These are phyloP conservation scores for Rhipidocladum racemiflorum DNA, from an alignment of 176 grass and related monocot species.

Conservation along the genomic window DNA sequence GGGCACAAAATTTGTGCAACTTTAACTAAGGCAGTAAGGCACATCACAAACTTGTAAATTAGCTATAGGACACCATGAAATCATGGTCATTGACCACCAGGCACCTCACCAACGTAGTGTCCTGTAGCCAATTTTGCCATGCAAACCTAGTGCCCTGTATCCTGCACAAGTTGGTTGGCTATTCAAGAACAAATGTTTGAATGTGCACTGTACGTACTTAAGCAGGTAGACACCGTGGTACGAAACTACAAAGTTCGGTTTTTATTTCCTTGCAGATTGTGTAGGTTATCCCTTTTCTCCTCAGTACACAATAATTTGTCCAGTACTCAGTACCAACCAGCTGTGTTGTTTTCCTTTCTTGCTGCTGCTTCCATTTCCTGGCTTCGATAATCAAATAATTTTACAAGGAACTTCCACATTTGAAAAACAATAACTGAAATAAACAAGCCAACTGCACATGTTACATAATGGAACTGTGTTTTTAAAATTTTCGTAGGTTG, in stretches of 20 bases:
- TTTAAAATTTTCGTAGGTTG: background rate
- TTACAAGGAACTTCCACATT: too few species aligned
- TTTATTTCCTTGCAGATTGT: background rate
- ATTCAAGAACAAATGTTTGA: background rate
- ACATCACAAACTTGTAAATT: background rate
- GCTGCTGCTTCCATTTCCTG: too few species aligned
- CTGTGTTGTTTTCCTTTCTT: too few species aligned
- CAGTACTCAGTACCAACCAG: background rate
- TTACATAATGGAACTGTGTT: background rate
- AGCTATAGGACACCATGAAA: background rate
- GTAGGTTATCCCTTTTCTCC: background rate
- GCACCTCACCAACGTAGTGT: background rate
- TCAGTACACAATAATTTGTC: background rate
- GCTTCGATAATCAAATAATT: too few species aligned
- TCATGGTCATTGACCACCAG: background rate
- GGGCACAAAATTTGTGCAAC: background rate
- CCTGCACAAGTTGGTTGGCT: background rate
- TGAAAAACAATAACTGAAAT: too few species aligned
- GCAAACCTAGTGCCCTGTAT: background rate
- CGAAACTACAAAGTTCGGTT: background rate
- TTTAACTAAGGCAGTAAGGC: background rate
- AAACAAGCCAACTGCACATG: too few species aligned
- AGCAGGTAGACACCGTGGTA: background rate
- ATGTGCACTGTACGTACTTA: background rate
- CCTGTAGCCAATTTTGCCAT: background rate